phyloP scores from a whole-genome alignment of 805 yeast species.

The Ogataea glucozyma region DNA sequence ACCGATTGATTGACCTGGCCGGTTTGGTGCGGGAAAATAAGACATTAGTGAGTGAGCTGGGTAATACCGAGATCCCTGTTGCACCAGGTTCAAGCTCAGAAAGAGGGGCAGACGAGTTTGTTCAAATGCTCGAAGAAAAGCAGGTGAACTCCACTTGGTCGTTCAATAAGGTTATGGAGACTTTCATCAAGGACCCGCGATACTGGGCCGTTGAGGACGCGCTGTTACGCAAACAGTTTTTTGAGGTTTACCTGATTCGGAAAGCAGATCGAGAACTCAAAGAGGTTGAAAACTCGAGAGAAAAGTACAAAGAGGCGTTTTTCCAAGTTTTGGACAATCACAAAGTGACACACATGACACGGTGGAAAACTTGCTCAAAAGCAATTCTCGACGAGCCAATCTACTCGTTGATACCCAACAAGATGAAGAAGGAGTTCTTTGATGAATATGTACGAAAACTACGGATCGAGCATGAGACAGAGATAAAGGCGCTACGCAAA shows the following conservation, averaged over 20 bases:
- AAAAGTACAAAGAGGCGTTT: constrained; percentile 58
- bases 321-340: constrained; percentile 44
- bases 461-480: constrained; percentile 34
- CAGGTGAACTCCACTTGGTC: constrained; percentile 76
- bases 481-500: constrained; percentile 33
- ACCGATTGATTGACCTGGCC: constrained; percentile 14
- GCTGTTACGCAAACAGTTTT: constrained; percentile 54
- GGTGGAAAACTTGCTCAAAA: constrained; percentile 63
- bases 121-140: constrained; percentile 51
- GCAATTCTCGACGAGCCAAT: constrained; percentile 64
- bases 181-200: constrained; percentile 55
- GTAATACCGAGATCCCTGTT: constrained; percentile 1
- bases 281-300: constrained; percentile 53
- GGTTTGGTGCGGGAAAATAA: constrained; percentile 6
- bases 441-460: constrained; percentile 48
- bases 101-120: constrained; percentile 39
- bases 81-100: constrained; percentile 8
- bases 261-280: constrained; percentile 51
- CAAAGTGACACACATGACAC: constrained; percentile 52
- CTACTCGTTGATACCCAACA: constrained; percentile 59
- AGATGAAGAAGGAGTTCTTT: constrained; percentile 56
- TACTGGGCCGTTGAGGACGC: constrained; percentile 73
- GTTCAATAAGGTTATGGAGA: constrained; percentile 62
- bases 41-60: constrained; percentile 5
- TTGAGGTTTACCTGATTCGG: constrained; percentile 63